Percentiles rank a stretch among this genome's conserved stretches.
These are phyloP conservation scores for Lumnitzera littorea DNA, from an alignment of 345 rosid genomes.

Conservation along the genomic window DNA sequence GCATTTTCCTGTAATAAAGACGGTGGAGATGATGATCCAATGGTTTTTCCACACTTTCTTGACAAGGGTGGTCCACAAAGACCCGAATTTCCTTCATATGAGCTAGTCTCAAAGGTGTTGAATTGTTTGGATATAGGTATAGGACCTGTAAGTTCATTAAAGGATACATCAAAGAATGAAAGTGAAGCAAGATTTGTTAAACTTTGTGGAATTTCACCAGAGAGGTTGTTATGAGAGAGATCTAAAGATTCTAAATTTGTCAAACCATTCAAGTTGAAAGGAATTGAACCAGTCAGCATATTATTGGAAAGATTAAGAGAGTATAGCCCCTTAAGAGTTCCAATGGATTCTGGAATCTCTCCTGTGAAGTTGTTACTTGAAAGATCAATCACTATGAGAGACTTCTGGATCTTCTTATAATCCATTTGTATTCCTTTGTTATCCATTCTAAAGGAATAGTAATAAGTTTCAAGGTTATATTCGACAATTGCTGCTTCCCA, in stretches of 20 bases:
- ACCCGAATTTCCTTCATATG: constrained; percentile 1
- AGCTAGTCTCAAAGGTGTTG: neutral
- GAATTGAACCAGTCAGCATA: constrained; percentile 5
- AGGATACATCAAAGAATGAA: constrained; percentile 1
- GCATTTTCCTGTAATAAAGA: too few relatives aligned
- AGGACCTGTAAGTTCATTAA: neutral
- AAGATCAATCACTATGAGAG: constrained; percentile 2
- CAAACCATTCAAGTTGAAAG: neutral
- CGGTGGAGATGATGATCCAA: neutral
- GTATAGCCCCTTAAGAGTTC: neutral
- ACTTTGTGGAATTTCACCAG: constrained; percentile 4
- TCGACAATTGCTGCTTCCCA: too few relatives aligned
- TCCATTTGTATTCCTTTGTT: neutral
- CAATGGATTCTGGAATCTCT: constrained; percentile 2
- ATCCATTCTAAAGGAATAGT: neutral
- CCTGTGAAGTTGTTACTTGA: constrained; percentile 8
- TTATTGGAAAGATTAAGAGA: constrained; percentile 8
- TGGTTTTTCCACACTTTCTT: too few relatives aligned
- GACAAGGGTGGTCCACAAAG: too few relatives aligned
- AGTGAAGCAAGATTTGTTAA: neutral
- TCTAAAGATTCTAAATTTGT: constrained; percentile 3
- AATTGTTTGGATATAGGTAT: constrained; percentile 5
- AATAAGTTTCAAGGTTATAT: neutral
- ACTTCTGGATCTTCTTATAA: neutral
- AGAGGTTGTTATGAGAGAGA: constrained; percentile 5